Base-by-base conservation (phyloP, 2,329 filamentous ascomycete genomes). In the Talaromyces sp. region DNA sequence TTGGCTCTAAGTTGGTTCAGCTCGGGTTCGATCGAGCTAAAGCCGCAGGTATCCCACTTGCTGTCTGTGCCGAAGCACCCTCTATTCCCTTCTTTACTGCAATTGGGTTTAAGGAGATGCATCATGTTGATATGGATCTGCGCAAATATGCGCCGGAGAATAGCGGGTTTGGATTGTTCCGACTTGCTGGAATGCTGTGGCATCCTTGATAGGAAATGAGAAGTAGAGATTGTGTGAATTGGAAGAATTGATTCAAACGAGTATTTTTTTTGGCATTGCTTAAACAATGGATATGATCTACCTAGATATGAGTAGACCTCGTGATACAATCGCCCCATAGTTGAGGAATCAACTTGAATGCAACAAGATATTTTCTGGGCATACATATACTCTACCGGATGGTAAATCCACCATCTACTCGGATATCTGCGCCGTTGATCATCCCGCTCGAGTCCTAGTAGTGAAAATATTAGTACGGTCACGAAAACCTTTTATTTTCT, bases 401-500 rank as follows among this genome's bases (percentile, higher is more conserved):
- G 1, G 72, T 75, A 56, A 72, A 74, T 0, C 73, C 73, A 4
- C 73, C 72, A 62, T 75, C 73, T 37, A 75, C 63, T 22, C 68
- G 65, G 45, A 75, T 59, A 62, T 75, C 72, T 10, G 71, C 71
- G 5, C 72, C 73, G 49, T 75, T 75, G 17, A 75, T 69, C 73
- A 75, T 75, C 0, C 67, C 72, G 37, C 70, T 74, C 6, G 68
- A 73, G 48, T 75, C 72, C 64, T 72, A 42, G 9, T n/a, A 27
- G 24, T 27, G 24, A 27, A 27, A 27, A 9, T 5, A 27, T 27
- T 40, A 36, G 1, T n/a, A 7, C 7, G 11, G 37, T 57, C 16
- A 58, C 50, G 22, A 13, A 39, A 40, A 2, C 7, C 17, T 9
- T 5, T 1, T 27, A 8, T 19, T 2, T 24, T 5, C 6, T 8